Evolutionary conservation across 805 yeast species (phyloP).

Genomic region (Ogataea henricii): DNA sequence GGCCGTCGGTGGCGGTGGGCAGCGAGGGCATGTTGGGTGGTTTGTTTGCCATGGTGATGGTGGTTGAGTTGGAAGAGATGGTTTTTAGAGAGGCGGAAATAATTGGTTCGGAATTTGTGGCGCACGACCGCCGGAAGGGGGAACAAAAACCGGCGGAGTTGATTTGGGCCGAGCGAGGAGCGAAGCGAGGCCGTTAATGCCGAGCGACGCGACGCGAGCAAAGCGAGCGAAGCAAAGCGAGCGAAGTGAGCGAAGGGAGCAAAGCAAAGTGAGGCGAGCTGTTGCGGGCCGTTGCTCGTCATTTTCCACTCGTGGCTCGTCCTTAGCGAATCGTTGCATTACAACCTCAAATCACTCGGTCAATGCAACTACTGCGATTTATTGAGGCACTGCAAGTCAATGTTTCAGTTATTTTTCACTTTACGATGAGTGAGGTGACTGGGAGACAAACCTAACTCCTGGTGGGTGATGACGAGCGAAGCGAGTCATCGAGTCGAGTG

Average conservation of each 20-base stretch:
- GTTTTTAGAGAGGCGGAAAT: neutral
- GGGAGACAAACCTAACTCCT: too few species aligned
- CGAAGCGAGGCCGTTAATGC: conserved; percentile 13
- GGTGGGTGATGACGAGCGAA: too few species aligned
- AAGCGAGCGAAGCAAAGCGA: neutral
- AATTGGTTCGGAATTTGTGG: conserved; percentile 4
- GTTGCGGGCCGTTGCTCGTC: too few species aligned
- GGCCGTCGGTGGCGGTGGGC: neutral
- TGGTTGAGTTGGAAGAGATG: neutral
- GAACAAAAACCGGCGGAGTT: conserved; percentile 5
- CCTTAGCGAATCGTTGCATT: too few species aligned
- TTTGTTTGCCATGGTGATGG: neutral
- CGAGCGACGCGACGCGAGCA: conserved; percentile 3
- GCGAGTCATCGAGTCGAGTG: too few species aligned
- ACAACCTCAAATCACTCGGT: too few species aligned
- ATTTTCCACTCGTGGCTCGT: too few species aligned
- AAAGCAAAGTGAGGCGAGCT: too few species aligned
- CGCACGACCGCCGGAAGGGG: conserved; percentile 6
- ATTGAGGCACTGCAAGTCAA: too few species aligned
- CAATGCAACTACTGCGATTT: too few species aligned
- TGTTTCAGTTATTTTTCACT: too few species aligned
- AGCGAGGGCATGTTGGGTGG: neutral
- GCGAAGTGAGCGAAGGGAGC: neutral
- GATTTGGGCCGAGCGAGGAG: conserved; percentile 1
- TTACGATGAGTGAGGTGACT: too few species aligned